Conservation (phyloP, 495 filamentous ascomycete genomes). For the Geopyxis carbonaria region DNA sequence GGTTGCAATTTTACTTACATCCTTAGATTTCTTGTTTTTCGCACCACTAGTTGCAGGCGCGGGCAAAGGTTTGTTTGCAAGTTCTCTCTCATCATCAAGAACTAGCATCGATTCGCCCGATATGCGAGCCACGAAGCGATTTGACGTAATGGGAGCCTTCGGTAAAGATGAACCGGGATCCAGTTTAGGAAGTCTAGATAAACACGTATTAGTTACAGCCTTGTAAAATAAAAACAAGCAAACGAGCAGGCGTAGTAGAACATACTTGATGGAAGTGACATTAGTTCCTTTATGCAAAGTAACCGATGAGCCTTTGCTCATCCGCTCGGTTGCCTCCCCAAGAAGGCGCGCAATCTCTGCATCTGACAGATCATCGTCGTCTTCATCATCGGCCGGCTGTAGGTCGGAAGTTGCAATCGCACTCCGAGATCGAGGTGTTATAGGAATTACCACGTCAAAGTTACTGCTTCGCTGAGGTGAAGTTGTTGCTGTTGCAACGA, state of each 20-base stretch:
- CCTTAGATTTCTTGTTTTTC: constrained; percentile 2
- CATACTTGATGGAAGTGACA: constrained; percentile 1
- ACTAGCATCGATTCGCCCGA: constrained; percentile 7
- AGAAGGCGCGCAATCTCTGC: constrained; percentile 47
- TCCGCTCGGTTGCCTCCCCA: constrained; percentile 43
- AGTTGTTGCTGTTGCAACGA: neutral
- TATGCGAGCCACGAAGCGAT: constrained; percentile 22
- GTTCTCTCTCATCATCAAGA: neutral
- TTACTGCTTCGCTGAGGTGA: neutral
- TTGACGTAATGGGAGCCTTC: constrained; percentile 22
- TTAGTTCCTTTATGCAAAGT: neutral
- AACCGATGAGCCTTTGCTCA: constrained; percentile 23
- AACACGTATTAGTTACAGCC: constrained; percentile 21
- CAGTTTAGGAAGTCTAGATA: constrained; percentile 24
- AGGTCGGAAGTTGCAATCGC: no score
- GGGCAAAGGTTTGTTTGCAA: neutral
- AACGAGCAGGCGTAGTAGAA: neutral
- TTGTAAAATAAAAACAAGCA: constrained; percentile 1
- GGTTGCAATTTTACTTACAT: neutral
- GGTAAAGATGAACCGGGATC: constrained; percentile 22
- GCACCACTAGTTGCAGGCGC: neutral
- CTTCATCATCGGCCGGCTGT: no score
- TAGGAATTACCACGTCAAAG: constrained; percentile 5
- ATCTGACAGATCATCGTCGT: constrained; percentile 39
- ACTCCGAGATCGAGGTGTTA: neutral